Evolutionary conservation across 495 filamentous ascomycete genomes (phyloP), one percentile per base, ranked within the genome.

Genomic region (Podospora fimiseda): DNA sequence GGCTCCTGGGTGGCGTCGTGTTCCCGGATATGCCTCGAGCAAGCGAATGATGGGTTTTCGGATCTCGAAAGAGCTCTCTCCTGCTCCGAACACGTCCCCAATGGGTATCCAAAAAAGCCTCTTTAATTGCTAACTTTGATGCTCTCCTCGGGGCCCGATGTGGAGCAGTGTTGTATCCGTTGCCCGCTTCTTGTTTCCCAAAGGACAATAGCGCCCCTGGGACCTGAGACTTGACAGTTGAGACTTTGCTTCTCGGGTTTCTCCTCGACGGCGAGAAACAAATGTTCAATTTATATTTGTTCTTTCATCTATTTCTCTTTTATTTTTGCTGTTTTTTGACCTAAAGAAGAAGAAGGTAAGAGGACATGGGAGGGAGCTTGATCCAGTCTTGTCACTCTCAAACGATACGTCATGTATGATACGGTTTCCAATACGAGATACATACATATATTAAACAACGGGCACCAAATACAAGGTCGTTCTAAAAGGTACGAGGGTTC

Each of bases 101-200:
- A 43, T 7, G 42, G 16, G 22, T n/a, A 18, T 41, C 39, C 39
- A 33, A 33, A n/a, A n/a, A n/a, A 33, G 27, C 11, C 6, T n/a
- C 16, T 14, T 14, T n/a, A n/a, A 14, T 41, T 41, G 39, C 16
- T 41, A n/a, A n/a, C 39, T n/a, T 41, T 47, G 23, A 16, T 16
- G 23, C 44, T 47, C 44, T 47, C 14, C 44, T 15, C 23, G 13
- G 22, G 30, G 30, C 45, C 45, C 45, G 43, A 43, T 49, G 54
- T 52, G 48, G 54, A 15, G 36, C 49, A 48, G 19, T 8, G 43
- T 37, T 15, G 55, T 20, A 44, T 45, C 52, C 43, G 55, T 50
- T 52, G 52, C 51, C 56, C 52, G 56, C 45, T 43, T 41, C 45
- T 53, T 42, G 41, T 48, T 57, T 56, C 36, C 48, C 30, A 33